Evolutionary conservation across 352 stramenopile genomes (phyloP).

Genomic region (Peronosclerospora sorghi): DNA sequence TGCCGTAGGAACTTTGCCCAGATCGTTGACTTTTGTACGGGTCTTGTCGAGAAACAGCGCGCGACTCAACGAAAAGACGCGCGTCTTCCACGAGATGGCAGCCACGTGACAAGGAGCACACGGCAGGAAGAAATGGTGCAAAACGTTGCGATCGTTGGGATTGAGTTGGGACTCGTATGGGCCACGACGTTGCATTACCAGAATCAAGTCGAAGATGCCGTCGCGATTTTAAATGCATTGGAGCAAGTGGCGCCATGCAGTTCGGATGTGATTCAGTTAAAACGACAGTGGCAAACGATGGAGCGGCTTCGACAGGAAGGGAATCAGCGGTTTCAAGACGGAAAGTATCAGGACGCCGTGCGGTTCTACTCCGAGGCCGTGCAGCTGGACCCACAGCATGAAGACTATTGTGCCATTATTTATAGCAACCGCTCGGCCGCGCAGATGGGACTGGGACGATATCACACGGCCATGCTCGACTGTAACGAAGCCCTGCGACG

Average conservation of each 20-base stretch:
- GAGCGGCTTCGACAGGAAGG: conserved; percentile 52
- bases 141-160: conserved; percentile 39
- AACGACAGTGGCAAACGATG: conserved; percentile 54
- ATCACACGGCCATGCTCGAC: conserved; percentile 54
- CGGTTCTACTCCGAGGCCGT: conserved; percentile 57
- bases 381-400: conserved; percentile 44
- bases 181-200: conserved; percentile 59
- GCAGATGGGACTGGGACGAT: conserved; percentile 61
- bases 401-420: conserved; percentile 69
- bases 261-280: conserved; percentile 57
- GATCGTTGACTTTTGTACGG: conserved; percentile 37
- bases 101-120: no score
- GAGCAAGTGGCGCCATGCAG: conserved; percentile 59
- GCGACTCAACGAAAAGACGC: conserved; percentile 5
- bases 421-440: conserved; percentile 77
- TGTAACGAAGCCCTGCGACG: conserved; percentile 60
- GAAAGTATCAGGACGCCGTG: conserved; percentile 41
- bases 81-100: no score
- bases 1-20: conserved; percentile 1
- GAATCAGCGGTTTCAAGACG: conserved; percentile 55
- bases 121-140: conserved; percentile 17
- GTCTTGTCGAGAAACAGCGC: conserved; percentile 45
- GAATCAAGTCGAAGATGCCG: conserved; percentile 53
- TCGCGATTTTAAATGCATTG: conserved; percentile 38
- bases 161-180: conserved; percentile 53